phyloP scores from a whole-genome alignment of 2,329 filamentous ascomycete genomes.

The Coleophoma crateriformis region DNA sequence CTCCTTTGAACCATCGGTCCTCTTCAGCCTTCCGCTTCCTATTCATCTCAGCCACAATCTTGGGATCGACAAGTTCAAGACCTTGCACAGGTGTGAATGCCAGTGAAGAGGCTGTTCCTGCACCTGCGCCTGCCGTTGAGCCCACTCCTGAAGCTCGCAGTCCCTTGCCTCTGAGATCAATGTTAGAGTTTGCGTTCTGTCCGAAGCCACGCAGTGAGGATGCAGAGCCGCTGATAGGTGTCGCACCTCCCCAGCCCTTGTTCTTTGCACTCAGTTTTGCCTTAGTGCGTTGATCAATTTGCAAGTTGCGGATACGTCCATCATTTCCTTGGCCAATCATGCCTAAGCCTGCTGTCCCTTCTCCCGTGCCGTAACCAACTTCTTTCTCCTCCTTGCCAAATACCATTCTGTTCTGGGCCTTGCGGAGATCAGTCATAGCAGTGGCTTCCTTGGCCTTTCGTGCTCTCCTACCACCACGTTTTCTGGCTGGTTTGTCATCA shows the following conservation, averaged over 20 bases:
- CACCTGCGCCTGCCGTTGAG: conserved; percentile 54
- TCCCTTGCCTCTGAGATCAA: conserved; percentile 65
- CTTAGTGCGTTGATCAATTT: conserved; percentile 88
- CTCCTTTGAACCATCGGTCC: conserved; percentile 93
- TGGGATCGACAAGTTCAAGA: conserved; percentile 90
- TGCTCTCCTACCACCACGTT: conserved; percentile 84
- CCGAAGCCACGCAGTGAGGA: conserved; percentile 79
- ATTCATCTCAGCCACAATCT: conserved; percentile 79
- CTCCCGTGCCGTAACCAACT: conserved; percentile 82
- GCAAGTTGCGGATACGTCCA: conserved; percentile 80
- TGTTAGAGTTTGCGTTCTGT: conserved; percentile 53
- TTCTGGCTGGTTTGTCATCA: conserved; percentile 90
- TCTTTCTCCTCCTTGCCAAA: conserved; percentile 96
- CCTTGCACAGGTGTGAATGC: conserved; percentile 95
- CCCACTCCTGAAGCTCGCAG: conserved; percentile 80
- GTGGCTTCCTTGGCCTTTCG: conserved; percentile 94
- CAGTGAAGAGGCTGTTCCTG: conserved; percentile 78
- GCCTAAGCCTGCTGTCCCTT: conserved; percentile 80
- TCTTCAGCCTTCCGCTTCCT: conserved; percentile 91
- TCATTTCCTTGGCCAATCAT: conserved; percentile 91
- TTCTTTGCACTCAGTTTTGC: conserved; percentile 94
- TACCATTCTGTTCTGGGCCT: conserved; percentile 91
- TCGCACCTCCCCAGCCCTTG: conserved; percentile 82
- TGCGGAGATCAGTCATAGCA: conserved; percentile 93
- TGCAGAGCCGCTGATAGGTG: conserved; percentile 60